Percentiles rank a stretch among this genome's conserved stretches.
phyloP scores from a whole-genome alignment of 2,329 filamentous ascomycete genomes.

The Xylariaceae sp. region DNA sequence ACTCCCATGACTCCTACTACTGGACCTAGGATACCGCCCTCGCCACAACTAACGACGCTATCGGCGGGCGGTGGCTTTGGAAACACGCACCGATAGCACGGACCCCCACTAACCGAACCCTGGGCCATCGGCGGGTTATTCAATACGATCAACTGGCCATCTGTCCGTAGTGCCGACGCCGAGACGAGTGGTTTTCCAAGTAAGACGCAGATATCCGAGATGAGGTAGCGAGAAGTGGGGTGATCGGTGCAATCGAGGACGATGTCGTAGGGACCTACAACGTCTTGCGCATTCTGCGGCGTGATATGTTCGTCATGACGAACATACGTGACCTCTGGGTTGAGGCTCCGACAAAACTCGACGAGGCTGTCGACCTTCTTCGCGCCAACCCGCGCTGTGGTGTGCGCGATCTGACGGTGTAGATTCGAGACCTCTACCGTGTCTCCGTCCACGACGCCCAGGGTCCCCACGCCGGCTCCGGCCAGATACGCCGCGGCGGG shows the following conservation, averaged over 20 bases:
- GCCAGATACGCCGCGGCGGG: constrained; percentile 93
- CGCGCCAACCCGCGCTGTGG: constrained; percentile 71
- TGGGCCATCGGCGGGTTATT: constrained; percentile 75
- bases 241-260: constrained; percentile 96
- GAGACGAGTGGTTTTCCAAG: constrained; percentile 81
- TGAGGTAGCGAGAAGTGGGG: constrained; percentile 87
- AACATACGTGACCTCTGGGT: constrained; percentile 71
- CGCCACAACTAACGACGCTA: constrained; percentile 84
- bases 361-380: constrained; percentile 82
- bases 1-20: constrained; percentile 95
- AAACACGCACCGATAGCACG: constrained; percentile 94
- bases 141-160: constrained; percentile 87
- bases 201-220: constrained; percentile 87
- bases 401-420: constrained; percentile 88
- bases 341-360: constrained; percentile 63
- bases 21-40: constrained; percentile 90
- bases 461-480: constrained; percentile 81
- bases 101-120: constrained; percentile 67
- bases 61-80: constrained; percentile 84
- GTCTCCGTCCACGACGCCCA: constrained; percentile 89
- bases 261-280: constrained; percentile 76
- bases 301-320: constrained; percentile 69
- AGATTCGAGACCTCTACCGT: constrained; percentile 87
- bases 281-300: constrained; percentile 68
- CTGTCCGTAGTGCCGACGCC: constrained; percentile 84